Evolutionary conservation across 2,329 filamentous ascomycete genomes (phyloP), one percentile per base, ranked within the genome.

Genomic region (Pseudogymnoascus sp.): DNA sequence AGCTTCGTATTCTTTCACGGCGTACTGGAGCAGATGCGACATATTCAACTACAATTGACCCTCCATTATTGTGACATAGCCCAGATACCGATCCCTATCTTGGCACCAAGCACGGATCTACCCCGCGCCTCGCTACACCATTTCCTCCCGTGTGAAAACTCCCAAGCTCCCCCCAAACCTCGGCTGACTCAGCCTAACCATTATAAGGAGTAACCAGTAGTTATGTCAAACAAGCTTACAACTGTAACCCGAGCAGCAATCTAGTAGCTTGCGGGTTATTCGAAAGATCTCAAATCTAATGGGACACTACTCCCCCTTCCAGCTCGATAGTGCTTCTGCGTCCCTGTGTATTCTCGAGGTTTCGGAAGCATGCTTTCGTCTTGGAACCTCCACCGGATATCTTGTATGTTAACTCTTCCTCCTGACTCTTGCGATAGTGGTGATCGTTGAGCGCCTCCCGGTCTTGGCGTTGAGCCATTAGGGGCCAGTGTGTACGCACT

Each of bases 291-390:
- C 72, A 99, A 76, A 78, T 98, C 91, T 70, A 98, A 79, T 31
- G 95, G 95, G 68, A 98, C 93, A 79, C 90, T 97, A 77, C 92
- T 97, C 33, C 92, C 93, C 72, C 93, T 84, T 7, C 95, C 95
- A 37, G 95, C 95, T 66, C 93, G 83, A 76, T 98, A 99, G 73
- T 85, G 86, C 74, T 89, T 92, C 19, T 82, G 78, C 3, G 84
- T 86, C n/a, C 89, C 89, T 1, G 81, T 77, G 72, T 96, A 97
- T 1, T 89, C 86, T 70, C 93, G 83, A 22, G 93, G 93, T 70
- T 92, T 93, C 0, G 95, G 93, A 56, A 98, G 81, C 69, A 90
- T 82, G 37, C 82, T 84, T 70, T 97, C 93, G 56, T 88, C 84
- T 69, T 93, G 89, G 72, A 97, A 99, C 67, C 88, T 89, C 87